These are phyloP conservation scores for Leccinellum albellum DNA, from an alignment of 768 basidiomycete genomes.

Conservation along the genomic window DNA sequence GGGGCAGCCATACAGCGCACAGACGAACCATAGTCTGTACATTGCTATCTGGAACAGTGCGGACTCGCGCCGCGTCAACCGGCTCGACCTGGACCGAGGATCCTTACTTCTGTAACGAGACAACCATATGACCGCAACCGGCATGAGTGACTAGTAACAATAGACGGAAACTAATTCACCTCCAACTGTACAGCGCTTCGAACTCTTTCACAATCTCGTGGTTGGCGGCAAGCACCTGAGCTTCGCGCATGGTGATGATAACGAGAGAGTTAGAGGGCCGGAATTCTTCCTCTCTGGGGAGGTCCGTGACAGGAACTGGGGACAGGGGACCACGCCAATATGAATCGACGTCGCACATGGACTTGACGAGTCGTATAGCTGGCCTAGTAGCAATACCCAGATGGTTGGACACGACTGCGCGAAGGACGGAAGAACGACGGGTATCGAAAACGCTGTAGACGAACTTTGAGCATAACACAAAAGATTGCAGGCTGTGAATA, in stretches of 20 bases:
- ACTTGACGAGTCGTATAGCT: constrained; percentile 17
- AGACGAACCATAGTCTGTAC: too few relatives aligned
- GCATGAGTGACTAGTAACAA: too few relatives aligned
- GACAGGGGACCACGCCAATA: constrained; percentile 11
- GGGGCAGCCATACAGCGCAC: too few relatives aligned
- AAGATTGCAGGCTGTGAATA: constrained; percentile 6
- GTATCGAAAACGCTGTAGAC: constrained; percentile 13
- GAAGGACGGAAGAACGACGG: constrained; percentile 9
- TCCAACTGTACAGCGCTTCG: constrained; percentile 20
- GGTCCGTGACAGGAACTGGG: neutral
- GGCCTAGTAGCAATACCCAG: constrained; percentile 5
- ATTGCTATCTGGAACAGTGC: too few relatives aligned
- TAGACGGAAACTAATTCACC: constrained; percentile 3
- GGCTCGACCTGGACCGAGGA: too few relatives aligned
- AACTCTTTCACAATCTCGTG: constrained; percentile 14
- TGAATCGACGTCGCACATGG: constrained; percentile 8
- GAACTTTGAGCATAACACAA: constrained; percentile 17
- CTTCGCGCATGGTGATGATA: constrained; percentile 12
- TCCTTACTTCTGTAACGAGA: too few relatives aligned
- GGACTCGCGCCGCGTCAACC: too few relatives aligned
- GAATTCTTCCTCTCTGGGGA: constrained; percentile 13
- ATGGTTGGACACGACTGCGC: constrained; percentile 14
- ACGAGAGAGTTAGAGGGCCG: neutral
- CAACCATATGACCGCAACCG: too few relatives aligned
- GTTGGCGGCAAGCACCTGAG: constrained; percentile 9